Base-by-base conservation (phyloP, 179 eudicot genomes). In the Beta lomatogona region DNA sequence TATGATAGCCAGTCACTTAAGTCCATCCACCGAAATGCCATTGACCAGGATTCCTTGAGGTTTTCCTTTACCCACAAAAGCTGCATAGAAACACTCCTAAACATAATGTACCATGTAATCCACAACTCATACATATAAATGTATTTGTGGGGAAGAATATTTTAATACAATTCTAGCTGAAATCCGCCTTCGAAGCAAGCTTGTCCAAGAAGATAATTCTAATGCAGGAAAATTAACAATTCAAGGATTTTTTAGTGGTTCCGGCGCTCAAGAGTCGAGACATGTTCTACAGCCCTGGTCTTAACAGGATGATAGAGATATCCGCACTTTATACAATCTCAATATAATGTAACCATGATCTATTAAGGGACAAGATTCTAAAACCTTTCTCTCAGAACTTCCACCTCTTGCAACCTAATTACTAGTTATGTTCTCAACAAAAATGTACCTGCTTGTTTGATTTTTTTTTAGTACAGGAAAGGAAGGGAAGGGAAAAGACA, bases 11-110 rank as follows among this genome's bases (percentile, higher is more conserved):
- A 94, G 86, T 96, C 99, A 86, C 99, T 94, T 85, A 96, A 89
- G 86, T 96, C 99, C 99, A 94, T 96, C 98, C 98, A 96, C 82
- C 98, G 93, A 85, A 91, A 94, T 76, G 88, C 90, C 97, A 96
- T 86, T n/a, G 98, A 89, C 97, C 99, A 96, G 45, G 97, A 96
- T 83, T 96, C 99, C 89, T 87, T 93, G 61, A 96, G 85, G 88
- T 94, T 96, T 84, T 96, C 99, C 81, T 96, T 96, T 81, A 96
- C 97, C 98, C 99, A 94, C 81, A 96, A 84, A 81, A 96, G 99
- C 99, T 96, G 92, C 83, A 83, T 80, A 78, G 61, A 45, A 67
- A 59, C 11, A 68, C 73, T 69, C 70, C 67, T 54, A 73, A 69
- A 79, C 71, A 74, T 82, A 60, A 79, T 75, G 53, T 19, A 10